These are phyloP conservation scores for Neurospora hispaniola DNA, from an alignment of 495 filamentous ascomycete genomes.

Conservation along the genomic window DNA sequence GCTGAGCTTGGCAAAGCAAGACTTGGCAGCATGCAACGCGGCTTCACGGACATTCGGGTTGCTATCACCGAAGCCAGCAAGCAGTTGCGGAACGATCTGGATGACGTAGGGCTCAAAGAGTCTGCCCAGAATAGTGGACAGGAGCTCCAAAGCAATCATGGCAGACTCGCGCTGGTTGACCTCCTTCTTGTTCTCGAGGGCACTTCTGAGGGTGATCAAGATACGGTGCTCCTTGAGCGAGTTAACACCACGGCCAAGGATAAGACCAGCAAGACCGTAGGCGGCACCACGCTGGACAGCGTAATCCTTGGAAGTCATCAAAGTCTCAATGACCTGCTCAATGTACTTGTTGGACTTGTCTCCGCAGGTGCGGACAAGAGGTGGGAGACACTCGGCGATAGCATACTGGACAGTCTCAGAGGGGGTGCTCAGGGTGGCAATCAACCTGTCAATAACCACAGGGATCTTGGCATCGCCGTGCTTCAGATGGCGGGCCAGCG, in stretches of 20 bases:
- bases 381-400: slow-evolving; percentile 85
- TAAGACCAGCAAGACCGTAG: slow-evolving; percentile 85
- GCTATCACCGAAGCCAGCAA: slow-evolving; percentile 79
- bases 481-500: slow-evolving; percentile 77
- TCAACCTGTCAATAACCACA: slow-evolving; percentile 70
- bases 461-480: slow-evolving; percentile 74
- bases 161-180: slow-evolving; percentile 78
- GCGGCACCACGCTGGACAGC: slow-evolving; percentile 85
- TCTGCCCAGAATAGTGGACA: slow-evolving; percentile 74
- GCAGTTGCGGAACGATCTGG: slow-evolving; percentile 83
- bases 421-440: slow-evolving; percentile 83
- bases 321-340: slow-evolving; percentile 64
- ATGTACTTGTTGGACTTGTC: slow-evolving; percentile 69
- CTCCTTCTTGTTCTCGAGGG: slow-evolving; percentile 87
- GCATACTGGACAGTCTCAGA: slow-evolving; percentile 95
- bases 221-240: slow-evolving; percentile 77
- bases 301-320: slow-evolving; percentile 78
- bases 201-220: slow-evolving; percentile 63
- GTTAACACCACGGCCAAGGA: slow-evolving; percentile 74
- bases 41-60: slow-evolving; percentile 85
- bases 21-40: slow-evolving; percentile 85
- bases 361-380: slow-evolving; percentile 70
- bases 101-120: slow-evolving; percentile 95
- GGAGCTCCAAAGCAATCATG: slow-evolving; percentile 79
- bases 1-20: slow-evolving; percentile 84